These are phyloP conservation scores for Pleurotus pulmonarius DNA, from an alignment of 768 basidiomycete genomes.

Conservation along the genomic window DNA sequence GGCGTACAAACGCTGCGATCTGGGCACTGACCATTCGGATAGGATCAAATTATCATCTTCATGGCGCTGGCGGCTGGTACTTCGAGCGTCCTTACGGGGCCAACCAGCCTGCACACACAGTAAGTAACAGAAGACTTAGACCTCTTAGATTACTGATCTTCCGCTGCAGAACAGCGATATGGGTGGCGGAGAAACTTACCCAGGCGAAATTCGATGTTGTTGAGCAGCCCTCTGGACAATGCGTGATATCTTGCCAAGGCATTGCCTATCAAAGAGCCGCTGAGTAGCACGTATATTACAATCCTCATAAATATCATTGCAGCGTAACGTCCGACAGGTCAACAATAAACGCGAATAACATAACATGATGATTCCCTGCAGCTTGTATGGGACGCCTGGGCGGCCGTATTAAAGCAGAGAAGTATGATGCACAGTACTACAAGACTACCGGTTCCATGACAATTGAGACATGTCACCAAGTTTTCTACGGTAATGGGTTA, in stretches of 20 bases:
- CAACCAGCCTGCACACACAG: conserved; percentile 68
- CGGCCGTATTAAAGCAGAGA: too few species aligned
- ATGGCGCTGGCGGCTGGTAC: conserved; percentile 68
- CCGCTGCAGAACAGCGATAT: conserved; percentile 57
- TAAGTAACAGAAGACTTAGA: conserved; percentile 18
- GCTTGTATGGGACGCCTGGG: too few species aligned
- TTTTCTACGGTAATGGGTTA: conserved; percentile 43
- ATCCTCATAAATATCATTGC: neutral
- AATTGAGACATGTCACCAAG: conserved; percentile 84
- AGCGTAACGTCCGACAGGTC: neutral
- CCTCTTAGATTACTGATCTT: neutral
- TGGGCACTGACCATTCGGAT: neutral
- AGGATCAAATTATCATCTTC: conserved; percentile 79
- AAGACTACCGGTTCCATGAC: conserved; percentile 71
- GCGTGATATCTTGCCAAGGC: conserved; percentile 58
- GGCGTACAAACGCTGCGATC: neutral
- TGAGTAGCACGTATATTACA: too few species aligned
- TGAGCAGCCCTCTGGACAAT: conserved; percentile 33
- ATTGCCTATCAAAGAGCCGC: conserved; percentile 41
- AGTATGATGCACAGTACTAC: neutral
- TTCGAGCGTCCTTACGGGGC: conserved; percentile 54
- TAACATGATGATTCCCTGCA: neutral
- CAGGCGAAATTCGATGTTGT: conserved; percentile 59
- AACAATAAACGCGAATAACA: neutral
- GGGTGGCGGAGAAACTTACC: conserved; percentile 66